phyloP scores from a whole-genome alignment of 768 basidiomycete genomes.

The Hebeloma cylindrosporum region DNA sequence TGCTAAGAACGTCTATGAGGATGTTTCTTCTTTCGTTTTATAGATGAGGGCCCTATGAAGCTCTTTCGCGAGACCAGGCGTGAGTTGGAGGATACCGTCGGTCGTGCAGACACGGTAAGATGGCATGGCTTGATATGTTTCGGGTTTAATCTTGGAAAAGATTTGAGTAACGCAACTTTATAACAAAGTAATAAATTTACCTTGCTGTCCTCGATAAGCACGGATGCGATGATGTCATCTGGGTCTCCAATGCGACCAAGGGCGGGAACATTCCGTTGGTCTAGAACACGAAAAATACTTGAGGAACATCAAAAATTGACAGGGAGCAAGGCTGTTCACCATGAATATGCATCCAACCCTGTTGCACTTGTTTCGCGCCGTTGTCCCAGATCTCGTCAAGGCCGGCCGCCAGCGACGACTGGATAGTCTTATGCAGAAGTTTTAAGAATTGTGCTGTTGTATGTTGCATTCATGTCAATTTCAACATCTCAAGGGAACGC shows the following conservation, averaged over 20 bases:
- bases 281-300: constrained; percentile 33
- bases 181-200: constrained; percentile 31
- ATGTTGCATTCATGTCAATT: not conserved
- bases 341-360: constrained; percentile 90
- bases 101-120: constrained; percentile 78
- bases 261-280: constrained; percentile 72
- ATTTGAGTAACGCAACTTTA: not conserved
- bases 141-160: constrained; percentile 51
- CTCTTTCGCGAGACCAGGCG: constrained; percentile 58
- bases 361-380: constrained; percentile 60
- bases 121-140: constrained; percentile 84
- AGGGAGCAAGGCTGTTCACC: constrained; percentile 30
- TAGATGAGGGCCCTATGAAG: too few relatives aligned
- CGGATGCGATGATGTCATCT: constrained; percentile 80
- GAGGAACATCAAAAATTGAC: not conserved
- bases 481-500: not conserved
- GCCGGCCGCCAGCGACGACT: constrained; percentile 50
- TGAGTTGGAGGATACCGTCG: constrained; percentile 69
- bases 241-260: constrained; percentile 77
- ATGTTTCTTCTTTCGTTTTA: too few relatives aligned
- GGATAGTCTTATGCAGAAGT: constrained; percentile 61
- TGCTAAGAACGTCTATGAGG: too few relatives aligned
- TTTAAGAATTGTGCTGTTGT: constrained; percentile 57
- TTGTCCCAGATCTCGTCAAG: constrained; percentile 67
- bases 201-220: constrained; percentile 69